These are phyloP conservation scores for Lepidium campestre DNA, from an alignment of 441 rosid species.

Conservation along the genomic window DNA sequence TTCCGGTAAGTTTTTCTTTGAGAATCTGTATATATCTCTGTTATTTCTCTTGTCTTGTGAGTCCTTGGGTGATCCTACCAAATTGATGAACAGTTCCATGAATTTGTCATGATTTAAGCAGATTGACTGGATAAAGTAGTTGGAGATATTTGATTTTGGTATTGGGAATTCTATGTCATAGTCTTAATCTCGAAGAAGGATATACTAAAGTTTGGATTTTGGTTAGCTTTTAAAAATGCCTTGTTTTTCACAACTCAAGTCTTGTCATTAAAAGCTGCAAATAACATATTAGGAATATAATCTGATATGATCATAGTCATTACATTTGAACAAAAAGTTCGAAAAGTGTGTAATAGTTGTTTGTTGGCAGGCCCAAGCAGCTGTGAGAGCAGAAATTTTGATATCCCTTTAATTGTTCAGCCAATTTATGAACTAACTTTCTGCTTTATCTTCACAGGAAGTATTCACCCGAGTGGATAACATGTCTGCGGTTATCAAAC, in stretches of 20 bases:
- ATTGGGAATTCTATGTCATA: background rate
- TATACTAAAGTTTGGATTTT: background rate
- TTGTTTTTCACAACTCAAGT: background rate
- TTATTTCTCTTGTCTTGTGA: conserved; percentile 1
- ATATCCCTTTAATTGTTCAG: background rate
- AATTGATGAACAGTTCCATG: background rate
- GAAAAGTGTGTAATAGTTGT: background rate
- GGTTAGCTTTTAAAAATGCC: background rate
- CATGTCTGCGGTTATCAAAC: conserved; percentile 53
- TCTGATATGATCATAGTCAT: background rate
- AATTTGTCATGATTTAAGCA: background rate
- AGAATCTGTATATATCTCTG: background rate
- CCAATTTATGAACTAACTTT: background rate
- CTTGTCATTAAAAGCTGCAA: background rate
- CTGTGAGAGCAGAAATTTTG: background rate
- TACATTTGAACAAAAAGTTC: background rate
- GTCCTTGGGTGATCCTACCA: background rate
- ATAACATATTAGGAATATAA: background rate
- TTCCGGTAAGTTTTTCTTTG: conserved; percentile 38
- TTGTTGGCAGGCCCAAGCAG: background rate
- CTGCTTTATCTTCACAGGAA: conserved; percentile 30
- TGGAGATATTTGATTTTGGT: background rate
- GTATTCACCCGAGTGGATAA: conserved; percentile 39
- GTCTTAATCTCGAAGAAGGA: background rate
- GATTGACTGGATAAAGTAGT: background rate